Percentiles rank a stretch among this genome's conserved stretches.
Evolutionary conservation across 1,284 basidiomycete genomes (phyloP).

Genomic region (Neotropicomus parvogracilis): DNA sequence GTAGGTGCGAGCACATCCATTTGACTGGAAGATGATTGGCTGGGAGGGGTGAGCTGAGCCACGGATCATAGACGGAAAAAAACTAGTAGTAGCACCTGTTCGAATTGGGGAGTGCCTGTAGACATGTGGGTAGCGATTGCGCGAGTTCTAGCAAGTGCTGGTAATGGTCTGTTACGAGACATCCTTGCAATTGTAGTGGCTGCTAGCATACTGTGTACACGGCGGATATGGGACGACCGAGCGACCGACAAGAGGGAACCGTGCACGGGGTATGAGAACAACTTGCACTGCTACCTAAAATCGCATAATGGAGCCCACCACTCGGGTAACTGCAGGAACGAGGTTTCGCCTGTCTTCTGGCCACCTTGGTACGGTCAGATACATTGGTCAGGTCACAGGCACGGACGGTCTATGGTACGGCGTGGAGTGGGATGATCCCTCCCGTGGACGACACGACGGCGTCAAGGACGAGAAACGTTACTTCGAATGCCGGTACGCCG

Average conservation of each 20-base stretch:
- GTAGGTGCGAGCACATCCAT: conserved; percentile 61
- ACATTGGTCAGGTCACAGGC: conserved; percentile 62
- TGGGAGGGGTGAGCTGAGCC: conserved; percentile 35
- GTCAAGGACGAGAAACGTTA: conserved; percentile 73
- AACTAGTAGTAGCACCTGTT: conserved; percentile 25
- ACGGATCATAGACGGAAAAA: conserved; percentile 14
- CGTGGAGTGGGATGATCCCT: conserved; percentile 90
- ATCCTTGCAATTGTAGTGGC: conserved; percentile 29
- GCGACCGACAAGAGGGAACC: no score
- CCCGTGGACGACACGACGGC: conserved; percentile 85
- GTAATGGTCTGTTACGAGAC: conserved; percentile 31
- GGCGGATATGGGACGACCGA: no score
- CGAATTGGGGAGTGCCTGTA: conserved; percentile 24
- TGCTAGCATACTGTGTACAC: conserved; percentile 30
- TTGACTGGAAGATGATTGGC: conserved; percentile 68
- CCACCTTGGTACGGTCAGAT: conserved; percentile 67
- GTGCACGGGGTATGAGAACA: conserved; percentile 17
- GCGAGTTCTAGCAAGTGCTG: conserved; percentile 46
- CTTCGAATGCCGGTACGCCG: conserved; percentile 72
- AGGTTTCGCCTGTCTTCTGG: conserved; percentile 48
- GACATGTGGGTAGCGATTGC: conserved; percentile 61
- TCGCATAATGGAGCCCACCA: conserved; percentile 17
- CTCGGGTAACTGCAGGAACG: conserved; percentile 39
- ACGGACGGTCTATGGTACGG: conserved; percentile 82
- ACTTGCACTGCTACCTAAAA: conserved; percentile 24